These are phyloP conservation scores for Aleurites moluccanus DNA, from an alignment of 441 rosid genomes.

Conservation along the genomic window DNA sequence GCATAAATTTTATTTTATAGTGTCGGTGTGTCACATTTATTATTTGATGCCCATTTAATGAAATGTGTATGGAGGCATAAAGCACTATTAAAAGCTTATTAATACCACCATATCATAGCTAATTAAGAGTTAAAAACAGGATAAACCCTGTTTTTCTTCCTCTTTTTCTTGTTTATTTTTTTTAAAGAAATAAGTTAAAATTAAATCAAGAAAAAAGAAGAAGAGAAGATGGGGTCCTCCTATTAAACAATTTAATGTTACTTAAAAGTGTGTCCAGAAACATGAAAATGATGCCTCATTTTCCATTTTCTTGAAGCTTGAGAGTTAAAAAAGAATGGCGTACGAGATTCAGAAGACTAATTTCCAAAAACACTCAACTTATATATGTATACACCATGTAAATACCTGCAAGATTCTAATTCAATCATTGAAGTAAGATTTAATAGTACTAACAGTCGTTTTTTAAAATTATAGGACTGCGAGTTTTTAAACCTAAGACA, in stretches of 20 bases:
- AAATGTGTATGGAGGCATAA: neutral
- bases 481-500: neutral
- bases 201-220: constrained; percentile 3
- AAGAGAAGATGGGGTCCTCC: constrained; percentile 11
- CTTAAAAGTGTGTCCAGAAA: constrained; percentile 4
- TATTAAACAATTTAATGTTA: neutral
- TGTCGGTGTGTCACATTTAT: neutral
- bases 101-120: neutral
- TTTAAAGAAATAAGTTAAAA: neutral
- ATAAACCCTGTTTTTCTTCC: too few relatives aligned
- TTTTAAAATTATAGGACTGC: too few relatives aligned
- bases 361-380: neutral
- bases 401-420: too few relatives aligned
- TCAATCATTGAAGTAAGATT: too few relatives aligned
- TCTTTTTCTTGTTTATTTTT: neutral
- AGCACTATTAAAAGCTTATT: neutral
- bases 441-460: too few relatives aligned
- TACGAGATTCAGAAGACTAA: neutral
- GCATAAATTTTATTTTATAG: neutral
- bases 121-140: neutral
- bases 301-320: constrained; percentile 4
- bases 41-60: neutral
- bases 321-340: neutral
- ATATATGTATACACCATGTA: too few relatives aligned
- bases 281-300: constrained; percentile 15